Evolutionary conservation across 148 eudicot genomes (phyloP).

Genomic region (Arctostaphylos glauca): DNA sequence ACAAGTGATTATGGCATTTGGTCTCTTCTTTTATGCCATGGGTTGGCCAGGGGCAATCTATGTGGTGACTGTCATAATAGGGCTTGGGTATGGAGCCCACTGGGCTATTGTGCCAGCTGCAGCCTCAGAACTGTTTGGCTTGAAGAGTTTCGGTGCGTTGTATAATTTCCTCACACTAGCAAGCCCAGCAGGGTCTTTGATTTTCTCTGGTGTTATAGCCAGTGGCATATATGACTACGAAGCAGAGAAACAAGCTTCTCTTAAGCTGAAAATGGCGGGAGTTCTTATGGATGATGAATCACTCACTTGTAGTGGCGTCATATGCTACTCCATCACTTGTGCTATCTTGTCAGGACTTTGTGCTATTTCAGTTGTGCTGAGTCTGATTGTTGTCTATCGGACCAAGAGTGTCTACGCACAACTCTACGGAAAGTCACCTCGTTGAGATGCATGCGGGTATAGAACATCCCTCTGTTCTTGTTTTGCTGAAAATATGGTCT

Average conservation of each 20-base stretch:
- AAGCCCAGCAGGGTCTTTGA: constrained; percentile 47
- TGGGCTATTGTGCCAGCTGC: constrained; percentile 68
- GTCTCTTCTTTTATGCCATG: constrained; percentile 56
- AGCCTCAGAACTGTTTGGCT: constrained; percentile 55
- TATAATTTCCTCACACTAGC: constrained; percentile 51
- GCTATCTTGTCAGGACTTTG: constrained; percentile 48
- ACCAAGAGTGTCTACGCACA: constrained; percentile 52
- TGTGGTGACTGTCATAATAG: constrained; percentile 41
- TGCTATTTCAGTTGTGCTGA: constrained; percentile 33
- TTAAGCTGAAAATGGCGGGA: not conserved
- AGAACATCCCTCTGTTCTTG: not conserved
- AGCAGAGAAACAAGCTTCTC: constrained; percentile 42
- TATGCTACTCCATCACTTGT: constrained; percentile 59
- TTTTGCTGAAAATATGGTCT: not conserved
- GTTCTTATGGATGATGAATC: constrained; percentile 24
- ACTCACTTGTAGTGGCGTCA: constrained; percentile 38
- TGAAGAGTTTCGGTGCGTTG: constrained; percentile 59
- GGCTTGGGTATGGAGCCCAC: constrained; percentile 60
- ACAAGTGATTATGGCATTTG: constrained; percentile 50
- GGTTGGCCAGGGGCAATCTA: constrained; percentile 53
- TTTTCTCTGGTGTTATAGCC: constrained; percentile 51
- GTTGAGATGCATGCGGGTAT: not conserved
- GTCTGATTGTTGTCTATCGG: constrained; percentile 43
- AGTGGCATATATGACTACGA: constrained; percentile 60
- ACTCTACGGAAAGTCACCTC: constrained; percentile 29